These are phyloP conservation scores for Euclidium syriacum DNA, from an alignment of 345 rosid species.

Conservation along the genomic window DNA sequence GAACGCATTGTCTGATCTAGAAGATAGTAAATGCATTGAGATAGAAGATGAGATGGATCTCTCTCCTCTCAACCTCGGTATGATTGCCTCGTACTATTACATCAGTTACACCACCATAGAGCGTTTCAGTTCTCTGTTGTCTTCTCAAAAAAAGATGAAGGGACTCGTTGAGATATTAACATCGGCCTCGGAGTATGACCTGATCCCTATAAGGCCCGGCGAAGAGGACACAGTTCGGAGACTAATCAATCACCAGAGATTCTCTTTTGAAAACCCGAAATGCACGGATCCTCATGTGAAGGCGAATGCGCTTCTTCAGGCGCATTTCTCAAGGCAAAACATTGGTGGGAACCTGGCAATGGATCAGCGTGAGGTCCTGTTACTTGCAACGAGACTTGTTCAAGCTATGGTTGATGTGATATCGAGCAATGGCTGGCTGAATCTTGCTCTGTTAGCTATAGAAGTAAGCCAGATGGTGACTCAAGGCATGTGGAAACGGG, in stretches of 20 bases:
- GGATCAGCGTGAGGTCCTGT: constrained; percentile 76
- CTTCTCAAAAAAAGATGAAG: constrained; percentile 86
- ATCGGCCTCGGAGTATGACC: constrained; percentile 84
- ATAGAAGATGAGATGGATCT: constrained; percentile 84
- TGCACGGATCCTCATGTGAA: constrained; percentile 72
- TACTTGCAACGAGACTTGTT: constrained; percentile 65
- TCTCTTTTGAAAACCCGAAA: constrained; percentile 74
- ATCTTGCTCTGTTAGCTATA: constrained; percentile 83
- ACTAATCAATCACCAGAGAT: constrained; percentile 85
- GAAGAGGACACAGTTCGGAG: constrained; percentile 79
- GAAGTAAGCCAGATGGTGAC: constrained; percentile 95
- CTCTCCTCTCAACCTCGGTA: constrained; percentile 75
- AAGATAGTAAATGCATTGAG: constrained; percentile 70
- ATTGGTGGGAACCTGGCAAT: constrained; percentile 55
- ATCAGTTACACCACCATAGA: constrained; percentile 85
- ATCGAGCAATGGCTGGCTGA: constrained; percentile 78
- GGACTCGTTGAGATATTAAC: constrained; percentile 85
- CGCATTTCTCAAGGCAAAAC: constrained; percentile 79
- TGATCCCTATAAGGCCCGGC: constrained; percentile 73
- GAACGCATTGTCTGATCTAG: constrained; percentile 70
- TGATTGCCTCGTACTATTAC: constrained; percentile 84
- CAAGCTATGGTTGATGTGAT: constrained; percentile 90
- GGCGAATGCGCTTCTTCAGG: constrained; percentile 81
- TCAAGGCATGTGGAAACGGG: constrained; percentile 91
- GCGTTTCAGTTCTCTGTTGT: constrained; percentile 81